Conservation (phyloP, 441 rosid species). For the Metrosideros polymorpha region DNA sequence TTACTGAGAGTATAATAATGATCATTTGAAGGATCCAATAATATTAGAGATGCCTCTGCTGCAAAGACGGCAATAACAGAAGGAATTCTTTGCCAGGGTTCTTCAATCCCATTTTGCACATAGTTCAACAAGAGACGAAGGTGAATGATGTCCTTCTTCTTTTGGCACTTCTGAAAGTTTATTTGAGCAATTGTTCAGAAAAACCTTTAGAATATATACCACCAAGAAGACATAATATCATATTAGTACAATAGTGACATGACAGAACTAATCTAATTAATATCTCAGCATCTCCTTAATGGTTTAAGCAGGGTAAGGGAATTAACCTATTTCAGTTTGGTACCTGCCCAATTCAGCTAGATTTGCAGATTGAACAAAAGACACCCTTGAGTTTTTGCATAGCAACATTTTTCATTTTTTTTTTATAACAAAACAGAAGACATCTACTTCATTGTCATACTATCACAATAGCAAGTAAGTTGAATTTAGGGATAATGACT, state of each 20-base stretch:
- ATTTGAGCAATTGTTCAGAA: neutral
- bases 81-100: constrained; percentile 87
- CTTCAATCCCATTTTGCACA: constrained; percentile 78
- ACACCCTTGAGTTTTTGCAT: neutral
- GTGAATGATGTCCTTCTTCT: constrained; percentile 51
- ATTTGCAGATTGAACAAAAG: neutral
- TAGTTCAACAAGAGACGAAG: constrained; percentile 65
- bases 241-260: neutral
- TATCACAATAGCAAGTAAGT: neutral
- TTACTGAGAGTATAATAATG: constrained; percentile 51
- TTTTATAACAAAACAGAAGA: neutral
- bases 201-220: neutral
- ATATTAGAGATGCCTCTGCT: constrained; percentile 78
- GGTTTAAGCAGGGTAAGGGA: neutral
- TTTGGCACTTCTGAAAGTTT: constrained; percentile 43
- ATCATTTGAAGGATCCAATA: constrained; percentile 80
- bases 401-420: neutral
- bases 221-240: neutral
- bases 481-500: neutral
- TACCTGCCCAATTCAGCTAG: neutral
- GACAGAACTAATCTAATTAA: neutral
- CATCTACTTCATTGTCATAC: neutral
- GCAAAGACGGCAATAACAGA: constrained; percentile 73
- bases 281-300: neutral
- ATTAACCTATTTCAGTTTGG: neutral